These are phyloP conservation scores for Trichoderma atrobrunneum DNA, from an alignment of 2,329 filamentous ascomycete genomes.

Conservation along the genomic window DNA sequence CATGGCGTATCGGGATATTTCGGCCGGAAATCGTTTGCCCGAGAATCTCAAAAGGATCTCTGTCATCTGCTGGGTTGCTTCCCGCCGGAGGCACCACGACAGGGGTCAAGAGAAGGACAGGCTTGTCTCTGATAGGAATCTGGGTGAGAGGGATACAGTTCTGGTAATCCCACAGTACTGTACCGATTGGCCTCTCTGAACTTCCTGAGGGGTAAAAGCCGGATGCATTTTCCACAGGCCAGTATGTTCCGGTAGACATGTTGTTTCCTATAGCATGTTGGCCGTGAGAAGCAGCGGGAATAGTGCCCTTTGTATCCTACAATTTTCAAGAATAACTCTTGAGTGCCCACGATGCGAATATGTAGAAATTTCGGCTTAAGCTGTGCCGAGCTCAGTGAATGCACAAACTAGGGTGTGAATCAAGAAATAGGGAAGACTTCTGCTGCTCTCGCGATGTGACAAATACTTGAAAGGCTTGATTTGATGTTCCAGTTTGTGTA, in stretches of 20 bases:
- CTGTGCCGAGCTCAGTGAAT: neutral
- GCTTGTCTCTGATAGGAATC: constrained; percentile 46
- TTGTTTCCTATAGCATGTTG: neutral
- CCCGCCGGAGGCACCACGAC: constrained; percentile 46
- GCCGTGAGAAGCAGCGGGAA: neutral
- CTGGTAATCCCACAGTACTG: constrained; percentile 42
- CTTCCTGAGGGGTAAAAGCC: neutral
- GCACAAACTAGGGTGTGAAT: neutral
- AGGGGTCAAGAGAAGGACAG: constrained; percentile 62
- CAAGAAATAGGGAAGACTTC: neutral
- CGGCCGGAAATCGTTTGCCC: constrained; percentile 60
- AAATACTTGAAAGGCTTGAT: neutral
- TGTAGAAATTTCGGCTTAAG: neutral
- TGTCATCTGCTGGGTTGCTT: constrained; percentile 40
- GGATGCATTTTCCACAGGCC: neutral
- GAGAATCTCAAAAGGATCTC: constrained; percentile 71
- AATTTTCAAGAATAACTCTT: neutral
- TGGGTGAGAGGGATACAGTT: constrained; percentile 47
- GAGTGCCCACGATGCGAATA: neutral
- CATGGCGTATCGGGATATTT: constrained; percentile 63
- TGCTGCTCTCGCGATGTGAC: neutral
- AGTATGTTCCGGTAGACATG: constrained; percentile 5
- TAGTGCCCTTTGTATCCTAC: neutral
- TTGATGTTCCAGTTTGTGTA: neutral
- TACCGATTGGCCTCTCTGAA: constrained; percentile 19